These are phyloP conservation scores for Escallonia rubra DNA, from an alignment of 129 eudicot genomes.

Conservation along the genomic window DNA sequence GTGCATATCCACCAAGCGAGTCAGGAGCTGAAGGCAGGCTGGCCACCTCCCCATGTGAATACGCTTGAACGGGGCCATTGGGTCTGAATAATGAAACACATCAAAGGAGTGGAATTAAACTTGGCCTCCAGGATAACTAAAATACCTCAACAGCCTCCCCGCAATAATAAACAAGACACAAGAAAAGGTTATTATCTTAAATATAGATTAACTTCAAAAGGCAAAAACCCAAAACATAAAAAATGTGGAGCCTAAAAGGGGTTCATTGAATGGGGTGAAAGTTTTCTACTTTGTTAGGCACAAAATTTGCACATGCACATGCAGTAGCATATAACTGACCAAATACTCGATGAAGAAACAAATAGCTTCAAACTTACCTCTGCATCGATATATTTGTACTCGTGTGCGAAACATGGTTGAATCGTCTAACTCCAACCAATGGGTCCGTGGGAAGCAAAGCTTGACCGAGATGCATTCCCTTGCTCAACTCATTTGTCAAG, in stretches of 20 bases:
- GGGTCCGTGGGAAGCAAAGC: constrained; percentile 40
- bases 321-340: too few species aligned
- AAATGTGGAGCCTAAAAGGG: too few species aligned
- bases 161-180: too few species aligned
- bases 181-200: too few species aligned
- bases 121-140: not conserved
- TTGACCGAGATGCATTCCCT: constrained; percentile 55
- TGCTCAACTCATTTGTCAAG: constrained; percentile 56
- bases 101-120: not conserved
- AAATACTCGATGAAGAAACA: too few species aligned
- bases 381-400: constrained; percentile 35
- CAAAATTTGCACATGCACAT: too few species aligned
- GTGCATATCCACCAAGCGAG: constrained; percentile 38
- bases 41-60: constrained; percentile 46
- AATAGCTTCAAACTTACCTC: constrained; percentile 37
- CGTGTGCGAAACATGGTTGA: constrained; percentile 28
- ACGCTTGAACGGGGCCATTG: constrained; percentile 57
- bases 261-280: too few species aligned
- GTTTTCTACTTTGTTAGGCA: too few species aligned
- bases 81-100: constrained; percentile 43
- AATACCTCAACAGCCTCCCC: too few species aligned
- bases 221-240: too few species aligned
- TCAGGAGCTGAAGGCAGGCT: constrained; percentile 36
- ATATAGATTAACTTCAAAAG: too few species aligned
- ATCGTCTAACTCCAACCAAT: constrained; percentile 39